phyloP scores from a whole-genome alignment of 345 rosid genomes.

The Turritis glabra region DNA sequence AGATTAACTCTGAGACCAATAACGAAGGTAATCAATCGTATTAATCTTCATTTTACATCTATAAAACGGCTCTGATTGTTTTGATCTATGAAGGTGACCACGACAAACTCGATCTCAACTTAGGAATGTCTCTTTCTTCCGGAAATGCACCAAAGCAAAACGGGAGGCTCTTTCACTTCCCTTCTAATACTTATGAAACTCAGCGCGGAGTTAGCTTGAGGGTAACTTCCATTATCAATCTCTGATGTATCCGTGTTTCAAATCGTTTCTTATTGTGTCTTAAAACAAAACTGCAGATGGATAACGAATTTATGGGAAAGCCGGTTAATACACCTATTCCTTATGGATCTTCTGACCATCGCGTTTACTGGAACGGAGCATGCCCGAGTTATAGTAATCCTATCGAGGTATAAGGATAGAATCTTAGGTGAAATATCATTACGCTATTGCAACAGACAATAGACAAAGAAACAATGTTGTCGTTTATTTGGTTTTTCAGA shows the following conservation, averaged over 20 bases:
- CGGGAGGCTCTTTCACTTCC: constrained; percentile 29
- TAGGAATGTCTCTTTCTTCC: constrained; percentile 36
- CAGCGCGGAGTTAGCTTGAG: constrained; percentile 34
- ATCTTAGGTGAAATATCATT: neutral
- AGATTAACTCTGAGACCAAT: constrained; percentile 46
- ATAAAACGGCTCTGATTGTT: constrained; percentile 21
- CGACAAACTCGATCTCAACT: constrained; percentile 37
- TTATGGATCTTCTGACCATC: constrained; percentile 34
- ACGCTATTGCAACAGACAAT: neutral
- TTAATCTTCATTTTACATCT: neutral
- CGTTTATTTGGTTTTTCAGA: constrained; percentile 9
- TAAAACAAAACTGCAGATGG: constrained; percentile 21
- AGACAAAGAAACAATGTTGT: neutral
- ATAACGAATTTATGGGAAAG: constrained; percentile 32
- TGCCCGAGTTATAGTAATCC: constrained; percentile 29
- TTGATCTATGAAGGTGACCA: constrained; percentile 21
- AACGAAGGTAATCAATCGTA: constrained; percentile 50
- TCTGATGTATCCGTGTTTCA: neutral
- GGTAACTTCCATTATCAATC: constrained; percentile 11
- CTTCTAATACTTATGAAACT: constrained; percentile 28
- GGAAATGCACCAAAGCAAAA: constrained; percentile 30
- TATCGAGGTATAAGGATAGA: constrained; percentile 28
- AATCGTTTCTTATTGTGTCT: neutral
- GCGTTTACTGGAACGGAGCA: constrained; percentile 36
- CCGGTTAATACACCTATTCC: constrained; percentile 33